Percentiles rank a stretch among this genome's conserved stretches.
Conservation (phyloP, 1,284 basidiomycete genomes). For the Pulveroboletus sp. region DNA sequence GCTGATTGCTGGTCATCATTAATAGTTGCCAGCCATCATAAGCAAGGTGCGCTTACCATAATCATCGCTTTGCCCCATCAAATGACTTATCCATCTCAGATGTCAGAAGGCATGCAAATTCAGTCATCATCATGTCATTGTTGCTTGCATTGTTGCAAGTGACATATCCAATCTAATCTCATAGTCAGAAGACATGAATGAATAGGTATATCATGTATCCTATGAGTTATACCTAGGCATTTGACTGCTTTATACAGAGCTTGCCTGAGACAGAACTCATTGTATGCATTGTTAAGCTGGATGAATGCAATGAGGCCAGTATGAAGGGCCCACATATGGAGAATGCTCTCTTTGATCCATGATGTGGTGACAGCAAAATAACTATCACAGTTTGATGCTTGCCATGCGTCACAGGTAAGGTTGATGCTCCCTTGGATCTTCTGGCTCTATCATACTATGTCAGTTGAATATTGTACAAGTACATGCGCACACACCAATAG, state of each 20-base stretch:
- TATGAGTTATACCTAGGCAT: background rate
- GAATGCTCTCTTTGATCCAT: conserved; percentile 1
- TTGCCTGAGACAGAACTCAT: background rate
- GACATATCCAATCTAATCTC: background rate
- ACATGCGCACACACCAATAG: background rate
- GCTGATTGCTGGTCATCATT: background rate
- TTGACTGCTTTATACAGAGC: conserved; percentile 5
- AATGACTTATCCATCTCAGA: background rate
- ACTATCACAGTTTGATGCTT: conserved; percentile 2
- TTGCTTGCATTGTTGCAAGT: conserved; percentile 6
- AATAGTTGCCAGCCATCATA: background rate
- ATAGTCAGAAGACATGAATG: background rate
- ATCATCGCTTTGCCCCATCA: background rate
- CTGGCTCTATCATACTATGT: background rate
- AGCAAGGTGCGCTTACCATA: background rate
- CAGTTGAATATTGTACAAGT: background rate
- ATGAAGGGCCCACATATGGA: background rate
- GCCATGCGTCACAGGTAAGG: conserved; percentile 9
- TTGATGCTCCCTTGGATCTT: background rate
- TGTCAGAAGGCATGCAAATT: background rate
- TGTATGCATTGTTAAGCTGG: conserved; percentile 7
- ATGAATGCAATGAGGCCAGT: background rate
- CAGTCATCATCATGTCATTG: conserved; percentile 3
- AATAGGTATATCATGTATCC: background rate
- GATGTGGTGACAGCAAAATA: conserved; percentile 8